A percentile compares a stretch with the other conserved stretches of the same genome.
These are phyloP conservation scores for Haberlea rhodopensis DNA, from an alignment of 257 asterid species.

Conservation along the genomic window DNA sequence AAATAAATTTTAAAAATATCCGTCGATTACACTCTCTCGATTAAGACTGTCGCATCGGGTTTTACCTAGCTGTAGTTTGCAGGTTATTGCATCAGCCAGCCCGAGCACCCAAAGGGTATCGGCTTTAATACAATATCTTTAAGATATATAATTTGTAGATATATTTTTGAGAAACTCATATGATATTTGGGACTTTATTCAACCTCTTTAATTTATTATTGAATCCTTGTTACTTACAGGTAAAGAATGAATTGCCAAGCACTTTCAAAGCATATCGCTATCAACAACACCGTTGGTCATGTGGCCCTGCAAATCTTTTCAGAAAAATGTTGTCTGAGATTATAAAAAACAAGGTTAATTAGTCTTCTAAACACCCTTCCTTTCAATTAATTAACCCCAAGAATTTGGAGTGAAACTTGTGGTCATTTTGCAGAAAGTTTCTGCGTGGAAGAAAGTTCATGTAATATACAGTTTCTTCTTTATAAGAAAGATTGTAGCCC, in stretches of 20 bases:
- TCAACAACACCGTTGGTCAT: slow-evolving; percentile 99
- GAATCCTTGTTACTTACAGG: slow-evolving; percentile 47
- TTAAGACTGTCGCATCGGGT: no score
- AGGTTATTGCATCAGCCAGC: no score
- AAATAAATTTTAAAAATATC: no score
- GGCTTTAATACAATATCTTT: no score
- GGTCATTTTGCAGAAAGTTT: slow-evolving; percentile 55
- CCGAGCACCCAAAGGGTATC: no score
- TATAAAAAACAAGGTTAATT: slow-evolving; percentile 52
- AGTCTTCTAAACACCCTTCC: background rate
- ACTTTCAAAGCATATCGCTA: slow-evolving; percentile 87
- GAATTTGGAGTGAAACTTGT: background rate
- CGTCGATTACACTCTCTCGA: no score
- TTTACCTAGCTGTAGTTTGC: no score
- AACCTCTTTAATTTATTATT: no score
- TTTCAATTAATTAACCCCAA: background rate
- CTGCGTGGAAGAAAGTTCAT: slow-evolving; percentile 55
- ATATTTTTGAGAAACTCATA: no score
- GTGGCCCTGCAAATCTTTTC: slow-evolving; percentile 94
- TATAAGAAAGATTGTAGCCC: slow-evolving; percentile 66
- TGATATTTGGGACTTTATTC: no score
- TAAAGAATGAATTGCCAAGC: slow-evolving; percentile 92
- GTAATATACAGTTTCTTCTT: slow-evolving; percentile 78
- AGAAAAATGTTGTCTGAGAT: slow-evolving; percentile 57
- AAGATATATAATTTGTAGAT: no score